phyloP scores from a whole-genome alignment of 768 basidiomycete genomes.

The Cystobasidiopsis lactophilus region DNA sequence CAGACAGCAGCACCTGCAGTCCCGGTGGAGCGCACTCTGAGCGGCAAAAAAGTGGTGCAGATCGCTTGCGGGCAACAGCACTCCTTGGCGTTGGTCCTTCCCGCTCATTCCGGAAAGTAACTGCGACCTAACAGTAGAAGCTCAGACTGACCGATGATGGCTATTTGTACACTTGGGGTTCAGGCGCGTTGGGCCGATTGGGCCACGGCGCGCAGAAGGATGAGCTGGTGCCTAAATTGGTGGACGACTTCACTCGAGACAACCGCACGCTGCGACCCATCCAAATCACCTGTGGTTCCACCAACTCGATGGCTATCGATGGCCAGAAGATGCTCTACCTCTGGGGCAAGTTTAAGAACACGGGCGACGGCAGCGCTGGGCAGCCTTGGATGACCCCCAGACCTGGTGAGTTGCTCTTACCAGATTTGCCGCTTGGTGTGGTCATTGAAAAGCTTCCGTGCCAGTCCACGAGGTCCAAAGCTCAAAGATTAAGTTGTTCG shows the following conservation, averaged over 20 bases:
- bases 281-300: slow-evolving; percentile 52
- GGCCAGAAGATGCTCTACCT: slow-evolving; percentile 42
- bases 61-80: slow-evolving; percentile 78
- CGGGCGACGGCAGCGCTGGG: slow-evolving; percentile 49
- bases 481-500: too few relatives aligned
- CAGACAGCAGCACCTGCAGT: slow-evolving; percentile 28
- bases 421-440: too few relatives aligned
- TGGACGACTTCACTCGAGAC: slow-evolving; percentile 62
- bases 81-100: slow-evolving; percentile 51
- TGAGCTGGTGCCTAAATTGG: slow-evolving; percentile 50
- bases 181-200: slow-evolving; percentile 35
- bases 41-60: slow-evolving; percentile 52
- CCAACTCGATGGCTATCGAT: slow-evolving; percentile 65
- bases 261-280: slow-evolving; percentile 41
- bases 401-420: neutral
- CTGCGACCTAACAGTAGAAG: neutral
- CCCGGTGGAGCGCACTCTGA: slow-evolving; percentile 45
- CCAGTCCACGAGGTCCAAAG: too few relatives aligned
- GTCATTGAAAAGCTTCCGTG: too few relatives aligned
- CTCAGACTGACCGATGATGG: slow-evolving; percentile 27
- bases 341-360: slow-evolving; percentile 62
- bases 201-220: slow-evolving; percentile 74
- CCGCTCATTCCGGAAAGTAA: slow-evolving; percentile 30
- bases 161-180: slow-evolving; percentile 64
- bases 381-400: slow-evolving; percentile 15